A percentile compares a stretch with the other conserved stretches of the same genome.
Evolutionary conservation across 495 filamentous ascomycete genomes (phyloP).

Genomic region (Echria macrotheca): DNA sequence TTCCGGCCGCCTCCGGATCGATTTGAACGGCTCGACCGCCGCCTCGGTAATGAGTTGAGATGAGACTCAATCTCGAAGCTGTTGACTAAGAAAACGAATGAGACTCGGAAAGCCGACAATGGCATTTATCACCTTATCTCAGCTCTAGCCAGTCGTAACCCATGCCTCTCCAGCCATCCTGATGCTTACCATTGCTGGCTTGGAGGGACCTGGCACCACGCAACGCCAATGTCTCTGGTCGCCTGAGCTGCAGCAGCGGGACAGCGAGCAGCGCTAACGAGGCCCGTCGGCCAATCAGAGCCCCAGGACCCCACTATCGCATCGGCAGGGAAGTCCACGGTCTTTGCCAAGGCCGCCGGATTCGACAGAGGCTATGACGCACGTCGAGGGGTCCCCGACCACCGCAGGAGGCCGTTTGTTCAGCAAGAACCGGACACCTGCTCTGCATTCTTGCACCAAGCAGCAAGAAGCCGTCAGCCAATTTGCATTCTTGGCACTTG

Average conservation of each 20-base stretch:
- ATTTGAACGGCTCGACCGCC: no score
- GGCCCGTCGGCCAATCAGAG: background rate
- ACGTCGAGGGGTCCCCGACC: slow-evolving; percentile 4
- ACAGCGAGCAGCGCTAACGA: background rate
- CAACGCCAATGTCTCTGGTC: slow-evolving; percentile 6
- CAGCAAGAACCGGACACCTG: background rate
- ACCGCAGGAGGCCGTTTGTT: no score
- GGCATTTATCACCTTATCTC: no score
- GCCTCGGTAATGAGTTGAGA: no score
- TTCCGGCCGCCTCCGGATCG: slow-evolving; percentile 2
- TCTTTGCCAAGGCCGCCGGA: background rate
- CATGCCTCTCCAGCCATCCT: background rate
- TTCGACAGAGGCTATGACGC: slow-evolving; percentile 8
- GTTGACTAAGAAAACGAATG: no score
- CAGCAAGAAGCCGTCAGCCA: slow-evolving; percentile 10
- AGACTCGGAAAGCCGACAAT: no score
- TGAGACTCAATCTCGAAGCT: no score
- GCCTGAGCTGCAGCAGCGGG: slow-evolving; percentile 8
- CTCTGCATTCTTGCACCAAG: background rate
- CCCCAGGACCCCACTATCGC: background rate
- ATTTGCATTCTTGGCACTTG: slow-evolving; percentile 9
- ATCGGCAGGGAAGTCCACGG: slow-evolving; percentile 10
- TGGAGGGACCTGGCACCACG: background rate
- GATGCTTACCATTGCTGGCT: background rate
- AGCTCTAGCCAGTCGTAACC: background rate